phyloP scores from a whole-genome alignment of 805 yeast genomes.

The Lachancea dasiensis region DNA sequence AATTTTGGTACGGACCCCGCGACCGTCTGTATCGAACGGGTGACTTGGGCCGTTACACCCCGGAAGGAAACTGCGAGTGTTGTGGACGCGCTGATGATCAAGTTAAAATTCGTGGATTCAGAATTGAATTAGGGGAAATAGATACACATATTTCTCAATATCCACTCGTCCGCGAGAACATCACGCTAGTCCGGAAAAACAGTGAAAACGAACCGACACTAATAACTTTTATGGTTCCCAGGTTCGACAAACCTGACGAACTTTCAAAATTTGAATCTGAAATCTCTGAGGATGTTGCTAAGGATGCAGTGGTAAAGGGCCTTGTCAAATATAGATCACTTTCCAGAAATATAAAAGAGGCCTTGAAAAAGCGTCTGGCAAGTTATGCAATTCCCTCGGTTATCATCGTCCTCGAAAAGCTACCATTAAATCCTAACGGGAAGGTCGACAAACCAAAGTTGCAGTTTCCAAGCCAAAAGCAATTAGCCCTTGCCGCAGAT shows the following conservation, averaged over 20 bases:
- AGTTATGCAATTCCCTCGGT: conserved; percentile 90
- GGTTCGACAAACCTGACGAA: conserved; percentile 45
- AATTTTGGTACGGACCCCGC: conserved; percentile 87
- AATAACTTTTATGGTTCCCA: conserved; percentile 88
- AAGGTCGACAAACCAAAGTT: conserved; percentile 95
- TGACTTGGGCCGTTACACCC: conserved; percentile 91
- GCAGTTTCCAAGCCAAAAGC: conserved; percentile 90
- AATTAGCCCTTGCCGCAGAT: conserved; percentile 67
- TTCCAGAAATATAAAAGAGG: conserved; percentile 73
- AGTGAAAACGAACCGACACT: conserved; percentile 88
- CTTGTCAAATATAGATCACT: conserved; percentile 69
- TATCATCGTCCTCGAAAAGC: conserved; percentile 75
- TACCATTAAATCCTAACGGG: conserved; percentile 97
- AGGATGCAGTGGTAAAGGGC: conserved; percentile 71
- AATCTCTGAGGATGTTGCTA: conserved; percentile 35
- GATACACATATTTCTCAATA: conserved; percentile 96
- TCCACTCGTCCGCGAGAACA: conserved; percentile 84
- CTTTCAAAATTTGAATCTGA: conserved; percentile 40
- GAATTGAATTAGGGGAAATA: conserved; percentile 97
- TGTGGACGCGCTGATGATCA: conserved; percentile 99
- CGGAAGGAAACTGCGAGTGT: conserved; percentile 97
- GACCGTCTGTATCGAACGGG: conserved; percentile 97
- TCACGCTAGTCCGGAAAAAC: conserved; percentile 87
- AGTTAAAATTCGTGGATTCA: conserved; percentile 95
- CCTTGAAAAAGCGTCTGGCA: conserved; percentile 83